These are phyloP conservation scores for Paspalum notatum DNA, from an alignment of 176 grass and related monocot genomes.

Conservation along the genomic window DNA sequence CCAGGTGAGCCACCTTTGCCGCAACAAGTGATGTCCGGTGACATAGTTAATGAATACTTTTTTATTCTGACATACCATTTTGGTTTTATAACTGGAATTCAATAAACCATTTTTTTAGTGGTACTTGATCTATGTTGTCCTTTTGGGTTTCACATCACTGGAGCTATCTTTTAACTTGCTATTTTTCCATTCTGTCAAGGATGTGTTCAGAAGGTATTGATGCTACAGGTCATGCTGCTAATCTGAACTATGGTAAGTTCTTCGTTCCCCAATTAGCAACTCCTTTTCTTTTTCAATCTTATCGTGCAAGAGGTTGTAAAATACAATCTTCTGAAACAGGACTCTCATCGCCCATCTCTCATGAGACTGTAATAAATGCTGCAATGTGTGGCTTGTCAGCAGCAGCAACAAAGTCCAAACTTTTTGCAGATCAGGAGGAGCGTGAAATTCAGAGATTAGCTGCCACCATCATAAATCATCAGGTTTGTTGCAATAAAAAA, in stretches of 20 bases:
- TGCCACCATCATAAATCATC: constrained; percentile 91
- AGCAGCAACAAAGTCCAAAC: constrained; percentile 86
- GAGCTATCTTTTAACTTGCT: constrained; percentile 38
- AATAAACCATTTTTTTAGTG: not conserved
- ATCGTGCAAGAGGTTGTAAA: constrained; percentile 34
- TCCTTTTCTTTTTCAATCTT: constrained; percentile 9
- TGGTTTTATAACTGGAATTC: constrained; percentile 6
- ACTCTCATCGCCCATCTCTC: constrained; percentile 48
- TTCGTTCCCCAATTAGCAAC: constrained; percentile 19
- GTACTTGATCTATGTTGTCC: constrained; percentile 1
- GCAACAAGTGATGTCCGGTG: constrained; percentile 6
- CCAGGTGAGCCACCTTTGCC: constrained; percentile 54
- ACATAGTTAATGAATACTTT: constrained; percentile 28
- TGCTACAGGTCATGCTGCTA: constrained; percentile 45
- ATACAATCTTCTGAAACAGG: constrained; percentile 50
- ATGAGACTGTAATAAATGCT: constrained; percentile 72
- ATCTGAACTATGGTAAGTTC: constrained; percentile 50
- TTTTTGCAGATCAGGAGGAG: constrained; percentile 98
- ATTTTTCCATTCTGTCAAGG: constrained; percentile 56
- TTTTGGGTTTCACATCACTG: constrained; percentile 13
- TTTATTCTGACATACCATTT: not conserved
- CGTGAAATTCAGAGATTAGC: constrained; percentile 97
- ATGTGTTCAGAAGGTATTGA: constrained; percentile 60
- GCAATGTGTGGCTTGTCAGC: constrained; percentile 86
- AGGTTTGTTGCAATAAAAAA: constrained; percentile 56